Base-by-base conservation (phyloP, 148 eudicot genomes). In the Silene latifolia region DNA sequence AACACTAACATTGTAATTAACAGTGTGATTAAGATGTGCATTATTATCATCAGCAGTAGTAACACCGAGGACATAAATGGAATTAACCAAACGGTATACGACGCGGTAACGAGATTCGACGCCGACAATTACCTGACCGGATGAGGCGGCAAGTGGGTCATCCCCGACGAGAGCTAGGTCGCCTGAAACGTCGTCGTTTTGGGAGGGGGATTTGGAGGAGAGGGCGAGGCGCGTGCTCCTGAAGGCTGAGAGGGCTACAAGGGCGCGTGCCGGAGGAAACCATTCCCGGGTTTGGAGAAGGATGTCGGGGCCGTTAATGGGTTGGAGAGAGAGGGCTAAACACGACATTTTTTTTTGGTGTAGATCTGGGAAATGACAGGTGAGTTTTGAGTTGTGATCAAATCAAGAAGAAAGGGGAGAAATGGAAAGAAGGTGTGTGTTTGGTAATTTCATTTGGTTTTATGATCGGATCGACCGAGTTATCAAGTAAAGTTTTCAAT, bases 251-350 rank as follows among this genome's bases (percentile, higher is more conserved):
- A 93, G 88, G 57, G 98, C 98, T 42, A 87, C 87, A 0, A 93
- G 91, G 48, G 98, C 97, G 13, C 98, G 90, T 4, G 98, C 84
- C 1, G 98, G 98, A 0, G 98, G 97, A 72, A 93, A 91, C 98
- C 98, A 93, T 80, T 93, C 98, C 4, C 98, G 97, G 78, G 98
- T 89, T 54, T 93, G 98, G 79, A 93, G 97, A 57, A 93, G 82
- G 63, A 93, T 82, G 79, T 93, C 97, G 76, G 92, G 86, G 29
- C 98, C 98, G 56, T 87, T 91, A 8, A 93, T 56, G 63, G 98
- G 98, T 74, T 93, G 98, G 21, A 93, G 91, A 21, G 98, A 84
- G 27, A 93, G 88, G 11, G 98, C 98, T 80, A 93, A 77, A 66
- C 98, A 93, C 10, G 98, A 91, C 98, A 93, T 80, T 67, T 15